Evolutionary conservation across 2,329 filamentous ascomycete species (phyloP).

Genomic region (Stagonosporopsis chrysanthemi): DNA sequence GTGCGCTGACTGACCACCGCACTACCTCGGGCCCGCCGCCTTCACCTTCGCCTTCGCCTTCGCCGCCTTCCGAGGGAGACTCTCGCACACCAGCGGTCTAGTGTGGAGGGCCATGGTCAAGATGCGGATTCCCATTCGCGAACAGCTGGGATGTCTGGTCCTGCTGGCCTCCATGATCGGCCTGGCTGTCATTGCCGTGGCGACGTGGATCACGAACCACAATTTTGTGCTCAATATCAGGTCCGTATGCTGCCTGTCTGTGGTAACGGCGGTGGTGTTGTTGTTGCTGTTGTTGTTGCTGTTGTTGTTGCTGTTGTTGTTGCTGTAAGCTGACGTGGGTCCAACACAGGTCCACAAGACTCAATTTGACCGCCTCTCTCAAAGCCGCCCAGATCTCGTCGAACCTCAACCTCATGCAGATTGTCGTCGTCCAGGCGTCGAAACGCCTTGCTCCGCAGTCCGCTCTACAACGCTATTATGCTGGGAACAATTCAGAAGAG

Average conservation of each 20-base stretch:
- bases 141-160: slow-evolving; percentile 84
- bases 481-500: slow-evolving; percentile 60
- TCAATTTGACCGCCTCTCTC: slow-evolving; percentile 81
- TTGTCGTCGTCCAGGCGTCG: slow-evolving; percentile 74
- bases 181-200: slow-evolving; percentile 79
- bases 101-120: slow-evolving; percentile 45
- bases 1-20: slow-evolving; percentile 28
- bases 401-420: slow-evolving; percentile 80
- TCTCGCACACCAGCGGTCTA: background rate
- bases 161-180: slow-evolving; percentile 76
- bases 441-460: slow-evolving; percentile 66
- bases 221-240: slow-evolving; percentile 19
- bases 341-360: slow-evolving; percentile 60
- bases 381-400: slow-evolving; percentile 84
- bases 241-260: slow-evolving; percentile 4
- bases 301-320: no score
- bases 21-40: background rate
- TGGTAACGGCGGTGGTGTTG: background rate
- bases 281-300: no score
- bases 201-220: slow-evolving; percentile 62
- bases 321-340: background rate
- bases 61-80: background rate
- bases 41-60: slow-evolving; percentile 10
- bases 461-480: slow-evolving; percentile 60
- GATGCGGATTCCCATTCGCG: slow-evolving; percentile 87